Evolutionary conservation across 345 rosid genomes (phyloP).

Genomic region (Pseudoturritis turrita): DNA sequence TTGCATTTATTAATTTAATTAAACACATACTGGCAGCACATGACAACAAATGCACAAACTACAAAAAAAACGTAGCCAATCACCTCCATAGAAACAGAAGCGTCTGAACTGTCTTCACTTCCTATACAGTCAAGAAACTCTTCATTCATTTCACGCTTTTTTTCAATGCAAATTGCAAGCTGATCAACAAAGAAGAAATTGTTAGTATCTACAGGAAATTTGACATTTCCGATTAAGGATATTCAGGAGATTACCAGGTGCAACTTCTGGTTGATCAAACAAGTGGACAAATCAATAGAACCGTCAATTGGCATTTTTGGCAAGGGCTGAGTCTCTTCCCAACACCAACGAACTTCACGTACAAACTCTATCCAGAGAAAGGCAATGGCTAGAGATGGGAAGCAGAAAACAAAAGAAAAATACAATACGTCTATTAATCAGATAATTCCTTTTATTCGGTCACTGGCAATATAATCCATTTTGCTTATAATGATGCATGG

Average conservation of each 20-base stretch:
- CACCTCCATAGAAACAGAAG: constrained; percentile 39
- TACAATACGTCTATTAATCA: not conserved
- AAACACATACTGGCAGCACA: constrained; percentile 14
- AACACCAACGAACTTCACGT: constrained; percentile 96
- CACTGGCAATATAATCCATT: not conserved
- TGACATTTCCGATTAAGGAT: not conserved
- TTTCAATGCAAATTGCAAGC: constrained; percentile 96
- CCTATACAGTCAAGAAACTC: constrained; percentile 81
- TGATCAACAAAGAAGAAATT: constrained; percentile 34
- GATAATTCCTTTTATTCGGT: not conserved
- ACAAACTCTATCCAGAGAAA: constrained; percentile 91
- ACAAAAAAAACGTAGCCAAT: constrained; percentile 10
- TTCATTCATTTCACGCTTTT: constrained; percentile 73
- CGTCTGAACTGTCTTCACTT: constrained; percentile 46
- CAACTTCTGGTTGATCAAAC: constrained; percentile 89
- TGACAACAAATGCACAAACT: not conserved
- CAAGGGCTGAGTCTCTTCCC: constrained; percentile 92
- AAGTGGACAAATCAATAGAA: constrained; percentile 75
- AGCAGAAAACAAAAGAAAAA: constrained; percentile 12
- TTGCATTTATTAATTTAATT: not conserved
- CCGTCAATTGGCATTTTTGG: constrained; percentile 64
- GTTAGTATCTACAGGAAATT: constrained; percentile 8
- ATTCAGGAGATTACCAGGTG: constrained; percentile 62
- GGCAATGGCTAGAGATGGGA: constrained; percentile 62
- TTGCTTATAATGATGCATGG: constrained; percentile 5